A percentile compares a stretch with the other conserved stretches of the same genome.
phyloP scores from a whole-genome alignment of 768 basidiomycete species.

The Sarcomyxa edulis region DNA sequence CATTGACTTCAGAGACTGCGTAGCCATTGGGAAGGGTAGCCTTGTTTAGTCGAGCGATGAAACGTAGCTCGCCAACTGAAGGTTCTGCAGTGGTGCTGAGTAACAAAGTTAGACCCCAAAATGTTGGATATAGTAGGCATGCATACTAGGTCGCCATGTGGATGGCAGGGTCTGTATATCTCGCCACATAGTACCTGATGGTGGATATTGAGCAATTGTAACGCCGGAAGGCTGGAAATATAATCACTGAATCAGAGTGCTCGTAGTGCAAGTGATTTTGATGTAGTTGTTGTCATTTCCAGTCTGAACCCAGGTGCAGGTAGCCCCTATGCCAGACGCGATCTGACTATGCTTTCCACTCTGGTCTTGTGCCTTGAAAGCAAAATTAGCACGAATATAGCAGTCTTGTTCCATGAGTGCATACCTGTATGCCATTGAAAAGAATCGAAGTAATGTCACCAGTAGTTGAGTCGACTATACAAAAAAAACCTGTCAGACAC shows the following conservation, averaged over 20 bases:
- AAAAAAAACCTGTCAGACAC: neutral
- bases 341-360: conserved; percentile 27
- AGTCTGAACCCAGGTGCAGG: conserved; percentile 20
- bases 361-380: conserved; percentile 20
- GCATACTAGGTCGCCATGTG: conserved; percentile 33
- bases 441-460: conserved; percentile 31
- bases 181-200: conserved; percentile 26
- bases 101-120: neutral
- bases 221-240: too few species aligned
- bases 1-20: conserved; percentile 20
- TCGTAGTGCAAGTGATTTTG: conserved; percentile 29
- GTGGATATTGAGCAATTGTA: neutral
- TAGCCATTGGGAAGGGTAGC: conserved; percentile 22
- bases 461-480: conserved; percentile 21
- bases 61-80: conserved; percentile 31
- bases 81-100: conserved; percentile 27
- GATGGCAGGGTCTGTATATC: conserved; percentile 28
- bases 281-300: conserved; percentile 30
- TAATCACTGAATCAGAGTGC: conserved; percentile 26
- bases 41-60: conserved; percentile 26
- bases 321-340: conserved; percentile 25
- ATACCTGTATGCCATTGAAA: conserved; percentile 28
- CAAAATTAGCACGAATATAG: neutral
- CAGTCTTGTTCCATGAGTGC: neutral
- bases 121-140: neutral